phyloP scores from a whole-genome alignment of 495 filamentous ascomycete species.

The Niebla homalea region DNA sequence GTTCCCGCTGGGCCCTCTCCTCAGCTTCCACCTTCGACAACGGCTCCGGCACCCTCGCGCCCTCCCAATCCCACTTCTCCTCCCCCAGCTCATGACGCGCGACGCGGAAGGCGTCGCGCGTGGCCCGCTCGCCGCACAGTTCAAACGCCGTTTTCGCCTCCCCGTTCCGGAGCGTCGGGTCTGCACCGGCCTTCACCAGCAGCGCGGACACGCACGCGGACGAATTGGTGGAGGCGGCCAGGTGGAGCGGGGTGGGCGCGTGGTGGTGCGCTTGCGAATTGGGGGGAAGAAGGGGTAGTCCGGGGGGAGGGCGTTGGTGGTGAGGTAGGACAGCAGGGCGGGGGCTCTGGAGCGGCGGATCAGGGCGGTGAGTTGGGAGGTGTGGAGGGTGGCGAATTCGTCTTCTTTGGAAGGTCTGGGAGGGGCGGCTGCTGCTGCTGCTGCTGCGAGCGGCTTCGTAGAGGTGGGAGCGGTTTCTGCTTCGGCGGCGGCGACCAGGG shows the following conservation, averaged over 20 bases:
- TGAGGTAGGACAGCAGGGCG: slow-evolving; percentile 71
- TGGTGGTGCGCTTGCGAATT: slow-evolving; percentile 62
- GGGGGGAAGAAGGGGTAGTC: slow-evolving; percentile 61
- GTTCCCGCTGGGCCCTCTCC: slow-evolving; percentile 47
- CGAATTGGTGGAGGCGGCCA: slow-evolving; percentile 67
- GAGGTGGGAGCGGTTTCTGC: slow-evolving; percentile 8
- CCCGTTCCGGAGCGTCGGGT: slow-evolving; percentile 55
- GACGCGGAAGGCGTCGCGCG: slow-evolving; percentile 83
- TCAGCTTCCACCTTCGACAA: slow-evolving; percentile 58
- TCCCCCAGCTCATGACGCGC: slow-evolving; percentile 65
- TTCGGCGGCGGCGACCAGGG: slow-evolving; percentile 33
- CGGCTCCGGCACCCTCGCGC: slow-evolving; percentile 53
- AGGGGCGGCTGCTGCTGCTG: slow-evolving; percentile 30
- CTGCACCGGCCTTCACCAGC: slow-evolving; percentile 57
- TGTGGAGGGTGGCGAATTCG: slow-evolving; percentile 65
- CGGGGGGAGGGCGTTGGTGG: slow-evolving; percentile 50
- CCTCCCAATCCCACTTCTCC: slow-evolving; percentile 62
- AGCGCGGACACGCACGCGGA: slow-evolving; percentile 62
- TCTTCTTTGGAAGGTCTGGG: slow-evolving; percentile 60
- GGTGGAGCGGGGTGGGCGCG: slow-evolving; percentile 72
- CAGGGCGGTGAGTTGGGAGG: slow-evolving; percentile 71
- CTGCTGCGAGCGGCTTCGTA: slow-evolving; percentile 26
- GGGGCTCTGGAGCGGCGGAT: slow-evolving; percentile 85
- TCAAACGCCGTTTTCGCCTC: slow-evolving; percentile 71
- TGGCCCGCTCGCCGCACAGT: slow-evolving; percentile 71